Evolutionary conservation across 177 flowering plant genomes (phyloP), one percentile per base, ranked within the genome.

Genomic region (Telopea speciosissima): DNA sequence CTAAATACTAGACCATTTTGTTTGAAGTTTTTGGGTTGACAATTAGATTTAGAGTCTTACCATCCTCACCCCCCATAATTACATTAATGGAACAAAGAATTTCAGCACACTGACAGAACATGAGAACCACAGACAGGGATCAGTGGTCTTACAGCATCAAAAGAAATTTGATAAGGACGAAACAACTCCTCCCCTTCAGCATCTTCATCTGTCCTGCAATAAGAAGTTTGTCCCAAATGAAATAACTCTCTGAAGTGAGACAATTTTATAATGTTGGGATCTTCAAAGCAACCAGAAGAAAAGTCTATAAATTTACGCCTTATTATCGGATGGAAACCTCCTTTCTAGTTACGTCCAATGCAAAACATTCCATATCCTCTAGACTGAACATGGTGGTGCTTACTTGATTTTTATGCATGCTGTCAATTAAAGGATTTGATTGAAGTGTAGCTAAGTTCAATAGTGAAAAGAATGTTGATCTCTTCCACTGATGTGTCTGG

Each of bases 181-280:
- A 87, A 84, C 70, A 87, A 68, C 45, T 83, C 85, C 73, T 86
- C 88, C 17, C 85, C 83, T 82, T 80, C 81, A 58, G 86, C 81
- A 66, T 82, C 85, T 44, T 79, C 79, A 66, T 87, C 87, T 65
- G 79, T 74, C 82, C 90, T 87, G 87, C 70, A 79, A 68, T 5
- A 64, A 42, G 31, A 63, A 44, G 40, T 16, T 58, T 16, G 6
- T 12, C 54, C 54, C 5, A 5, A 49, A 49, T 49, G 14, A 49
- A 49, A 49, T 49, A 12, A 8, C 19, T 12, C 17, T 49, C 19
- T 0, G 19, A 49, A 12, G 1, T 49, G 7, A 11, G 54, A 5
- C 54, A 49, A 1, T 49, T 49, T 13, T 11, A 49, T 1, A 49
- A 49, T 49, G 54, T 12, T 49, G 54, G 54, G 54, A 8, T 11